Evolutionary conservation across 345 rosid species (phyloP), one percentile per base, ranked within the genome.

Genomic region (Turnera subulata): DNA sequence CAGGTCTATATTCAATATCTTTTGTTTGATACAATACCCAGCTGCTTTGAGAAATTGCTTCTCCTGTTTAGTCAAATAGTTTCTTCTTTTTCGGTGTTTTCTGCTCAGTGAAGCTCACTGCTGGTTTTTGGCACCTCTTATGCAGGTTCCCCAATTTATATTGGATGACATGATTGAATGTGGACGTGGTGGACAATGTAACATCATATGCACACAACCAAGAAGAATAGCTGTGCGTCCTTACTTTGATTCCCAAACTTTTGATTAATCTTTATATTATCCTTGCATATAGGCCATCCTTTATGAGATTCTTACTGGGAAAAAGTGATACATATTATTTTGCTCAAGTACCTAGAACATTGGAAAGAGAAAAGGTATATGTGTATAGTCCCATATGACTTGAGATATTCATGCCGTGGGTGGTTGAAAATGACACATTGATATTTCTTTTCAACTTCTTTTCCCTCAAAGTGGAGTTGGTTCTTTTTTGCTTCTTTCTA

Each of bases 151-250:
- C 43, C 98, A 91, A 70, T 91, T 76, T 84, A 80, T 91, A 65
- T 67, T 86, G 82, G 95, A 91, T 77, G 90, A 88, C 74, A 85
- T 91, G 98, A 84, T 86, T 43, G 92, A 86, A 65, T 81, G 92
- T 0, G 89, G 95, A 65, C 22, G 16, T 63, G 96, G 96, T 58
- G 96, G 89, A 72, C 55, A 67, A 58, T 88, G 95, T 70, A 91
- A 82, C 65, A 91, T 91, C 55, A 82, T 88, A 77, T 91, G 98
- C 82, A 86, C 95, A 15, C 98, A 91, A 73, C 98, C 96, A 56
- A 84, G 96, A 68, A 78, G 96, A 66, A 86, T 88, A 77, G 92
- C 96, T 60, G 95, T 91, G 62, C 54, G 88, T 73, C 47, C 61
- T 39, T 70, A 23, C 48, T 24, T 50, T 58, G 22, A 44, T 71